Conservation (phyloP, 352 stramenopile species). For the Phytophthora sojae region DNA sequence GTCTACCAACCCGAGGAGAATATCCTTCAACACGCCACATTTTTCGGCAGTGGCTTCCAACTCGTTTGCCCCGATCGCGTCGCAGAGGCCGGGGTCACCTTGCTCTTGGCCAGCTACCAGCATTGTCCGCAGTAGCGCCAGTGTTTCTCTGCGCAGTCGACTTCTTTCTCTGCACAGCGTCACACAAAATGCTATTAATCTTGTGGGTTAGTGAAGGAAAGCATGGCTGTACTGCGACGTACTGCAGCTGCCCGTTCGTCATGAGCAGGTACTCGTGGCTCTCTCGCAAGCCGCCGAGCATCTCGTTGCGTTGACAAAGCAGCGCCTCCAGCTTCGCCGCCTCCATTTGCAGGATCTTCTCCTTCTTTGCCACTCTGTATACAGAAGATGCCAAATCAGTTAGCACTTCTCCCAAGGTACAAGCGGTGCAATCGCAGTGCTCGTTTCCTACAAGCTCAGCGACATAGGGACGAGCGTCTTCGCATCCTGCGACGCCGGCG, state of each 20-base stretch:
- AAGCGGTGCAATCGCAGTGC: neutral
- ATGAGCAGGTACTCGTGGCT: slow-evolving; percentile 50
- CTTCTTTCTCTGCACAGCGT: slow-evolving; percentile 29
- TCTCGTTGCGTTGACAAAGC: slow-evolving; percentile 41
- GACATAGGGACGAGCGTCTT: slow-evolving; percentile 42
- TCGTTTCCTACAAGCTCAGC: slow-evolving; percentile 29
- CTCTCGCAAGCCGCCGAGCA: slow-evolving; percentile 43
- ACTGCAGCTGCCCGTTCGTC: slow-evolving; percentile 53
- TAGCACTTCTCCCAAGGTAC: neutral
- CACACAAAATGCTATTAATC: neutral
- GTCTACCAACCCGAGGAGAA: slow-evolving; percentile 32
- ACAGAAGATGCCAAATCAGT: neutral
- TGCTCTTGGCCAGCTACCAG: slow-evolving; percentile 19
- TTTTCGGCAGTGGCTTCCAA: slow-evolving; percentile 39
- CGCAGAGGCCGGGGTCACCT: neutral
- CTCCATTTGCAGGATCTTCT: slow-evolving; percentile 47
- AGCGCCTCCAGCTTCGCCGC: slow-evolving; percentile 41
- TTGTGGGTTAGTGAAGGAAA: neutral
- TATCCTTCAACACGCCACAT: slow-evolving; percentile 34
- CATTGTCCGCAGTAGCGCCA: slow-evolving; percentile 25
- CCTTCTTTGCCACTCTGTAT: slow-evolving; percentile 56
- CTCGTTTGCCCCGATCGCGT: slow-evolving; percentile 31
- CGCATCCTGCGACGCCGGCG: slow-evolving; percentile 23
- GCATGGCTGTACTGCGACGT: neutral
- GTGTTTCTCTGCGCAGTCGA: slow-evolving; percentile 27